These are phyloP conservation scores for Brassica balearica DNA, from an alignment of 441 rosid genomes.

Conservation along the genomic window DNA sequence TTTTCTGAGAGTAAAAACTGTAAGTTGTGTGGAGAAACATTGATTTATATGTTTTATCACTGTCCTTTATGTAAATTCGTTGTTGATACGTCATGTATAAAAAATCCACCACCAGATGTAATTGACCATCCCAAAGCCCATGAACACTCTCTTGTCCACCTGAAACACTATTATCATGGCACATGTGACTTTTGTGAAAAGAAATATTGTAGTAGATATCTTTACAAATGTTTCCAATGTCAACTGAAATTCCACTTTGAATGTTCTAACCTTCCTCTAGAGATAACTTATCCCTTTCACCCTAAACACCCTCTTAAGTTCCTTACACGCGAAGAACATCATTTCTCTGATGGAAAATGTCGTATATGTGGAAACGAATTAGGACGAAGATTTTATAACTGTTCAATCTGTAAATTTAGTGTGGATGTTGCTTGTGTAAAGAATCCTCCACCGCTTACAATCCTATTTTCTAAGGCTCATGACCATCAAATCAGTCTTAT, in stretches of 20 bases:
- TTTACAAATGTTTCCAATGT: background rate
- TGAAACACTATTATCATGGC: background rate
- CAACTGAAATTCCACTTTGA: background rate
- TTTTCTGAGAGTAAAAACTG: background rate
- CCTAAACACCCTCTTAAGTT: background rate
- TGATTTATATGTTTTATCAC: background rate
- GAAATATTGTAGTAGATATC: background rate
- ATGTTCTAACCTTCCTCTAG: background rate
- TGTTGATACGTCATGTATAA: background rate
- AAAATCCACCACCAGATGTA: background rate
- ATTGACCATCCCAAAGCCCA: conserved; percentile 1
- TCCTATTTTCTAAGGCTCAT: background rate
- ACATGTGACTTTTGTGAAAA: background rate
- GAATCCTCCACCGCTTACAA: background rate
- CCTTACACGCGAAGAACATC: background rate
- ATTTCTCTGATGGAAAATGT: background rate
- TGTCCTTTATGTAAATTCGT: background rate
- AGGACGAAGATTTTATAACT: background rate
- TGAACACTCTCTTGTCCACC: background rate
- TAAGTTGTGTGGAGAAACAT: background rate
- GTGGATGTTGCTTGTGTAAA: background rate
- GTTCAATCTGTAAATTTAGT: background rate
- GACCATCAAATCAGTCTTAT: conserved; percentile 4
- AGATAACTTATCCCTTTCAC: background rate
- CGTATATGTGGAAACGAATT: background rate